These are phyloP conservation scores for Pisolithus microcarpus DNA, from an alignment of 768 basidiomycete genomes.

Conservation along the genomic window DNA sequence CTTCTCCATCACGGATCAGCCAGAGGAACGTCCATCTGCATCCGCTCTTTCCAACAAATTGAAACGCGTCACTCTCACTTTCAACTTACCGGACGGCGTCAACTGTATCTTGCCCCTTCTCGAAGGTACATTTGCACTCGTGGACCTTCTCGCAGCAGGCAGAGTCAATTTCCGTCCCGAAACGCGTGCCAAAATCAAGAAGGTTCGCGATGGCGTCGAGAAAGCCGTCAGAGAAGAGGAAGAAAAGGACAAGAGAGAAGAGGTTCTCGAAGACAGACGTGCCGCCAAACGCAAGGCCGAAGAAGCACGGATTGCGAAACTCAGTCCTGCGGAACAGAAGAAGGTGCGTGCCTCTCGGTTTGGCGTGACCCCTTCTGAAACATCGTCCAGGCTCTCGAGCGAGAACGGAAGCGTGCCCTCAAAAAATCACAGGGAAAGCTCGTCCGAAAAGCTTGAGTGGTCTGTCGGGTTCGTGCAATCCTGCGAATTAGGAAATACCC, in stretches of 20 bases:
- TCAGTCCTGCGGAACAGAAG: constrained; percentile 76
- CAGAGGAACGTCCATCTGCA: constrained; percentile 60
- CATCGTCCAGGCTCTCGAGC: constrained; percentile 50
- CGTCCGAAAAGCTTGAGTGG: constrained; percentile 39
- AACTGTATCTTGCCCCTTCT: constrained; percentile 41
- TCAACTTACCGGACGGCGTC: constrained; percentile 46
- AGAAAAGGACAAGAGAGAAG: constrained; percentile 62
- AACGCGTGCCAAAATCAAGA: constrained; percentile 71
- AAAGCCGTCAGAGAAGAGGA: constrained; percentile 62
- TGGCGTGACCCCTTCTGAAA: neutral
- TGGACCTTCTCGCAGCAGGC: constrained; percentile 51
- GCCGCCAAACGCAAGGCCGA: constrained; percentile 68
- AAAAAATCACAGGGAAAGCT: constrained; percentile 65
- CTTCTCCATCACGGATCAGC: constrained; percentile 85
- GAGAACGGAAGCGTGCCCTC: constrained; percentile 66
- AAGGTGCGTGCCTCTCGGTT: constrained; percentile 42
- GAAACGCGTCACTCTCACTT: constrained; percentile 70
- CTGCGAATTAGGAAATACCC: neutral
- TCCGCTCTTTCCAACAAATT: constrained; percentile 42
- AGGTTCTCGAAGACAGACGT: constrained; percentile 62
- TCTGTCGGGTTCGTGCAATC: neutral
- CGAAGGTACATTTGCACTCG: constrained; percentile 61
- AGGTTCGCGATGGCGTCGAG: constrained; percentile 64
- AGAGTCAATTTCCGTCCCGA: constrained; percentile 67
- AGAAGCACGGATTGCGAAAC: constrained; percentile 62